Evolutionary conservation across 2,329 filamentous ascomycete species (phyloP).

Genomic region (Penicillium hesseltinei): DNA sequence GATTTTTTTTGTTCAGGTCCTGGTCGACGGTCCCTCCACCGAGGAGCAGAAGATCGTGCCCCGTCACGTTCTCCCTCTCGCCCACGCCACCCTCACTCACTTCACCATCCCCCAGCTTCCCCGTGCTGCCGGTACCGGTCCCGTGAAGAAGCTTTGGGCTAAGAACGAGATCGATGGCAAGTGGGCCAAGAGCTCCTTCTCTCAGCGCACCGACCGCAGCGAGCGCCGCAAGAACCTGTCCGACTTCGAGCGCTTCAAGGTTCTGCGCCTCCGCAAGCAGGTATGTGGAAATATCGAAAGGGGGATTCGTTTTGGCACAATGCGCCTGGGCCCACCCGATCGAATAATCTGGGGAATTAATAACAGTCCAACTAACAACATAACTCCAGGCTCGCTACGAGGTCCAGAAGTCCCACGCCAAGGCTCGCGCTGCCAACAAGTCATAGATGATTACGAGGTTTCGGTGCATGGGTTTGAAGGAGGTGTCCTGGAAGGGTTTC

Average conservation of each 20-base stretch:
- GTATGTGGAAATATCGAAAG: constrained; percentile 50
- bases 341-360: background rate
- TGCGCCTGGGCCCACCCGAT: constrained; percentile 1
- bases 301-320: background rate
- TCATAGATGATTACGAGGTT: constrained; percentile 42
- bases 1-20: constrained; percentile 62
- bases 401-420: constrained; percentile 92
- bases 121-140: constrained; percentile 76
- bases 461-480: constrained; percentile 46
- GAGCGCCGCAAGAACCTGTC: constrained; percentile 85
- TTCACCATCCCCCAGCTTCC: constrained; percentile 84
- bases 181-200: constrained; percentile 88
- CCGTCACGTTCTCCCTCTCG: constrained; percentile 81
- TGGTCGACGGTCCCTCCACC: constrained; percentile 90
- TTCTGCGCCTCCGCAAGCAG: constrained; percentile 99
- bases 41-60: constrained; percentile 76
- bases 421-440: constrained; percentile 82
- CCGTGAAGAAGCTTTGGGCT: constrained; percentile 87
- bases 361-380: constrained; percentile 16
- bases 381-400: constrained; percentile 73
- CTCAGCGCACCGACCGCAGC: constrained; percentile 85
- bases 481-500: constrained; percentile 42
- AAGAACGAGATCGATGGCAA: constrained; percentile 87
- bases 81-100: constrained; percentile 82
- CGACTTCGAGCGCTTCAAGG: constrained; percentile 99